Base-by-base conservation (phyloP, 257 asterid genomes). In the Petrea volubilis region DNA sequence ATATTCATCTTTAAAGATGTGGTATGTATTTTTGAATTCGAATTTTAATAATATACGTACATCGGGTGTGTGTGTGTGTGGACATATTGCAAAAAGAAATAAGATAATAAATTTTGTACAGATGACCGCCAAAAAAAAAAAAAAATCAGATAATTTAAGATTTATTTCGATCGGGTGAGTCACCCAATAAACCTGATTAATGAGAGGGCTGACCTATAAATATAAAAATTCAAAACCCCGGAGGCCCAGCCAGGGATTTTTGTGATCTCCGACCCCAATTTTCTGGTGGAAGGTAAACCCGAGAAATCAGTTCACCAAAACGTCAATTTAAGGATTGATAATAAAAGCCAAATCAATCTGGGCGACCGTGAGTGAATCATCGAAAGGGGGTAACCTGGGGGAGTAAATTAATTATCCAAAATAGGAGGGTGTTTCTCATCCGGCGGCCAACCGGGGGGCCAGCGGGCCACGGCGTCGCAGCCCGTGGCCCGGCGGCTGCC, bases 351-450 rank as follows among this genome's bases (percentile, higher is more conserved):
- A 11, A 23, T 46, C 46, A n/a, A 33, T 23, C 28, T 23, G 14
- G 14, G 11, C 15, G 0, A 4, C 2, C 5, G 4, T 6, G 34
- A 18, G 36, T 65, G 28, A n/a, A 44, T 59, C 50, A 15, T 55
- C 59, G 49, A 15, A 36, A n/a, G 44, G 46, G 44, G 6, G 27
- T n/a, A 44, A 7, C 31, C 47, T 49, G 38, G 64, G 70, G 41
- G 21, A 21, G 17, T 27, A 59, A 29, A 44, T 63, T 34, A 38
- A 33, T 3, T 44, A 31, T 40, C 14, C 59, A 88, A 88, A 70
- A 89, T 87, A 87, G 97, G 97, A 81, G 87, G 73, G 34, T 92
- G 97, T 59, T 67, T 84, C 57, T 89, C 95, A 38, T 31, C 82
- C 76, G 80, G 82, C 64, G 76, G 78, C 74, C 75, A 68, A 25